phyloP scores from a whole-genome alignment of 305 asterid species.

The Fraxinus sp. region DNA sequence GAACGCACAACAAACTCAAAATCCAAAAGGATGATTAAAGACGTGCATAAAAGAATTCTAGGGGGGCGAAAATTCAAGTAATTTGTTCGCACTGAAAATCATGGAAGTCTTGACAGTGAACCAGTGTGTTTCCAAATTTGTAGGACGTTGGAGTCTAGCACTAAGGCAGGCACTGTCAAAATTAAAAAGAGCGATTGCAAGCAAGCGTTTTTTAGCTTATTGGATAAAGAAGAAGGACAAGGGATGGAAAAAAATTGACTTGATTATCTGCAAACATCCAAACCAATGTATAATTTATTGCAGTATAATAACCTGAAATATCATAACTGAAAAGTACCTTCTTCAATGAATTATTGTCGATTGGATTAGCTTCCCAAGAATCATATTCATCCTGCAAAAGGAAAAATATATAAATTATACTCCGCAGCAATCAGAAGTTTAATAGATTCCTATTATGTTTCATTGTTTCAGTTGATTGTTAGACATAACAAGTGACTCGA shows the following conservation, averaged over 20 bases:
- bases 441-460: conserved; percentile 4
- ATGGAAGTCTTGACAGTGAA: neutral
- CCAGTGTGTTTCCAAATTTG: conserved; percentile 3
- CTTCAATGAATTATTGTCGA: conserved; percentile 44
- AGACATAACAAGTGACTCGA: conserved; percentile 11
- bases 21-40: neutral
- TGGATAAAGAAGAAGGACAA: conserved; percentile 14
- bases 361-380: conserved; percentile 67
- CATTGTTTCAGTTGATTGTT: conserved; percentile 13
- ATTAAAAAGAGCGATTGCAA: neutral
- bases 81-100: conserved; percentile 12
- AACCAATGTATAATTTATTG: neutral
- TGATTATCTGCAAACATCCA: neutral
- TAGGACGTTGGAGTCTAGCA: conserved; percentile 3
- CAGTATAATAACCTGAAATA: conserved; percentile 14
- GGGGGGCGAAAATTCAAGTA: conserved; percentile 16
- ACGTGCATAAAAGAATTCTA: neutral
- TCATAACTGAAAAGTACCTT: conserved; percentile 49
- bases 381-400: conserved; percentile 81
- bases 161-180: conserved; percentile 11
- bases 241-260: neutral
- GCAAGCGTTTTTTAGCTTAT: conserved; percentile 8
- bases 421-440: neutral
- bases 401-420: conserved; percentile 18
- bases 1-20: neutral